Evolutionary conservation across 2,329 filamentous ascomycete genomes (phyloP), one percentile per base, ranked within the genome.

Genomic region (Penicillium sp.): DNA sequence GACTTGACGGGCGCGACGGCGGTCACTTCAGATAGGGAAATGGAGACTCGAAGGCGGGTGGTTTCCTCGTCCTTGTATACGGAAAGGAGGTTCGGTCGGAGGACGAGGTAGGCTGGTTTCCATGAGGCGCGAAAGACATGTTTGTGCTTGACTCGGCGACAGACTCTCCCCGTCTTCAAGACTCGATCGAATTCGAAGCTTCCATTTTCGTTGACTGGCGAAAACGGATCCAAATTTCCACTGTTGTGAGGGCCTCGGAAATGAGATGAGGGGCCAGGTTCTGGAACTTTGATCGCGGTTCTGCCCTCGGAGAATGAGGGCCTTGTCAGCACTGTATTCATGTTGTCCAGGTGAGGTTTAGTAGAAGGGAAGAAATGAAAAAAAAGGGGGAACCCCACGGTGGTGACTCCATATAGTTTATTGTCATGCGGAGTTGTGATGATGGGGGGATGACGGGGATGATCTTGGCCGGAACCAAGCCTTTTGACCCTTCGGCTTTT

Each of bases 101-200:
- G 84, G 40, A 99, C 94, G 41, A 97, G 81, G 76, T 90, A 94
- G 60, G 92, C 86, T 6, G 88, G 81, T 77, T 96, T 96, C 94
- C 94, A 99, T 61, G 89, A 87, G 86, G 96, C 75, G 59, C 71
- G 70, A 63, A 78, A 79, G 51, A 92, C 91, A 87, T 95, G 96
- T 59, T 93, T 97, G 80, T 93, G 96, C 68, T 92, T 89, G 19
- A 92, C 95, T 65, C 93, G 86, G 76, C 96, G 96, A 70, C 89
- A 84, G 39, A 96, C 87, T 65, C 88, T 89, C 58, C 93, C 92
- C 56, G 88, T 87, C 78, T 96, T 97, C 73, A 97, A 84, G 54
- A 97, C 90, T 50, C 92, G 88, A 75, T 99, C 94, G 70, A 95
- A 96, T 70, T 94, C 92, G 73, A 96, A 99, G 75, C 91, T 94